Evolutionary conservation across 805 yeast genomes (phyloP), one percentile per base, ranked within the genome.

Genomic region (Babjeviella inositovora): DNA sequence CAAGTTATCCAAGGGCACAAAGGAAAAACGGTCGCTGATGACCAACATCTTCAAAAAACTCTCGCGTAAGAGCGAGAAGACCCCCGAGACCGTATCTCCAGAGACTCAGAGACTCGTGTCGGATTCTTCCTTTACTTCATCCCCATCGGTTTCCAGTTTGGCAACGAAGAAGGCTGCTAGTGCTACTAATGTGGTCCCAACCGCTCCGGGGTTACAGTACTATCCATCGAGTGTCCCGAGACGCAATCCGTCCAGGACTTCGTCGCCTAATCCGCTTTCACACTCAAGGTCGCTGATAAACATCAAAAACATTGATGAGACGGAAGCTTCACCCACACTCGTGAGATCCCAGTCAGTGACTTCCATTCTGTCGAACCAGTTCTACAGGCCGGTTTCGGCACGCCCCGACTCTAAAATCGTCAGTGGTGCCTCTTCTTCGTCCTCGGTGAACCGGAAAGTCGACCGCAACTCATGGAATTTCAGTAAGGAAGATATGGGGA

Each of bases 401-500:
- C n/a, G n/a, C n/a, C n/a, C n/a, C n/a, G n/a, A n/a, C n/a, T n/a
- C n/a, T n/a, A n/a, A n/a, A n/a, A n/a, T n/a, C n/a, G n/a, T n/a
- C n/a, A n/a, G n/a, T n/a, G n/a, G n/a, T n/a, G n/a, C n/a, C n/a
- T n/a, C n/a, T n/a, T 20, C 24, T n/a, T 23, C 25, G n/a, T 11
- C 25, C 8, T 14, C 23, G 10, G 11, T 14, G 6, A 19, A 20
- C 8, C 15, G 12, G 14, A 8, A n/a, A 8, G 18, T 9, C 16
- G 19, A 9, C n/a, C n/a, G n/a, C n/a, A n/a, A n/a, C n/a, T n/a
- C n/a, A n/a, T 31, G 39, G 18, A 41, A 40, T 6, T 60, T 72
- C 24, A 57, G 71, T 2, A 59, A 68, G 18, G 75, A 70, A 12
- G 82, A 76, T 33, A 40, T 71, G 25, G 70, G 71, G 2, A 50